Evolutionary conservation across 371 early-diverging fungal species (phyloP).

Genomic region (Dipsacomyces acuminosporus): DNA sequence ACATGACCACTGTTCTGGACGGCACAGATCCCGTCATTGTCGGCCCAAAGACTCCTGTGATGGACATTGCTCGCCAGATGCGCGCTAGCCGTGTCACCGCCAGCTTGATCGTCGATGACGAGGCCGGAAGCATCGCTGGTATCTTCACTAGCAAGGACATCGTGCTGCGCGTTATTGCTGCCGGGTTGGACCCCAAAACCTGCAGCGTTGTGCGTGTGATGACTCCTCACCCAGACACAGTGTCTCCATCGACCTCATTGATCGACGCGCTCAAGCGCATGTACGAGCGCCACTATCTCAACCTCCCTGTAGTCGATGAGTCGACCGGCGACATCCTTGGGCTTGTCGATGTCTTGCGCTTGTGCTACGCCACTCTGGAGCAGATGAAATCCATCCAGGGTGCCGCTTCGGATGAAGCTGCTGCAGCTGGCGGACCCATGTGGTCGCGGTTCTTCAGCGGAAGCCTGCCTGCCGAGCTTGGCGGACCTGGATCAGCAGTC

Average conservation of each 20-base stretch:
- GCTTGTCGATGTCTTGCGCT: constrained; percentile 85
- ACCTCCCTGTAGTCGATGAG: constrained; percentile 87
- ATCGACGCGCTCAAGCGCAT: constrained; percentile 93
- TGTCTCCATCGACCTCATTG: constrained; percentile 72
- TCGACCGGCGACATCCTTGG: constrained; percentile 67
- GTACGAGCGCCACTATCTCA: constrained; percentile 93
- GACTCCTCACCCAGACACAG: constrained; percentile 98
- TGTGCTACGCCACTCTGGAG: constrained; percentile 78
- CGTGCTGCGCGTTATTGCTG: constrained; percentile 93
- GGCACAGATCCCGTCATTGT: constrained; percentile 72
- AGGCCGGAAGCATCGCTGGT: constrained; percentile 74
- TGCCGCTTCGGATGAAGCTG: constrained; percentile 30
- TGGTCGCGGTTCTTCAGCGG: constrained; percentile 51
- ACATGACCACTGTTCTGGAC: constrained; percentile 72
- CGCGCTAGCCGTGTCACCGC: constrained; percentile 81
- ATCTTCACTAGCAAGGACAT: constrained; percentile 95
- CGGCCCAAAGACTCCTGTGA: constrained; percentile 71
- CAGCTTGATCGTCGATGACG: constrained; percentile 78
- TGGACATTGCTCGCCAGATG: constrained; percentile 88
- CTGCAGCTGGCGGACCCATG: constrained; percentile 43
- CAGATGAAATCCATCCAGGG: constrained; percentile 61
- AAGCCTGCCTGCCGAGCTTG: constrained; percentile 39
- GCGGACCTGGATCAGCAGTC: constrained; percentile 27
- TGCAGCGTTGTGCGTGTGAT: constrained; percentile 95
- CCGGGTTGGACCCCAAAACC: constrained; percentile 80